These are phyloP conservation scores for Geranium incanum DNA, from an alignment of 441 rosid genomes.

Conservation along the genomic window DNA sequence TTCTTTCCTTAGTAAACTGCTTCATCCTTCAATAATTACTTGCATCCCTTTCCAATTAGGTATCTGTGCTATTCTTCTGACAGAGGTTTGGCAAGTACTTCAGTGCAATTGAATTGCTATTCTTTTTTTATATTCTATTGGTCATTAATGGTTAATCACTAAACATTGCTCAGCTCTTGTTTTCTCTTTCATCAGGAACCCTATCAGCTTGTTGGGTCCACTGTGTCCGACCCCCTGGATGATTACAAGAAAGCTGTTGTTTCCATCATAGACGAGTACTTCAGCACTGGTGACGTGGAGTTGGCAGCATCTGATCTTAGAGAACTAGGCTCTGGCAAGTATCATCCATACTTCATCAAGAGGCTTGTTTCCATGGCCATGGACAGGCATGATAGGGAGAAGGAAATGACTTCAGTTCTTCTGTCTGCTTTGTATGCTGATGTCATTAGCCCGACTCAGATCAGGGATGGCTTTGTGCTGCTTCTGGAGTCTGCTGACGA, in stretches of 20 bases:
- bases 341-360: conserved; percentile 88
- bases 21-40: not conserved
- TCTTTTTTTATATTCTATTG: not conserved
- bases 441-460: conserved; percentile 78
- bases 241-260: conserved; percentile 87
- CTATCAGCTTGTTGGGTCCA: conserved; percentile 75
- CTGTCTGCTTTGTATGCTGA: conserved; percentile 86
- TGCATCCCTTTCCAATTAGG: not conserved
- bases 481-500: conserved; percentile 97
- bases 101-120: not conserved
- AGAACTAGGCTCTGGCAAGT: conserved; percentile 84
- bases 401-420: conserved; percentile 97
- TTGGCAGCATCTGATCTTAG: conserved; percentile 83
- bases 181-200: conserved; percentile 53
- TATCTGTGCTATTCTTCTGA: not conserved
- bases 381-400: conserved; percentile 99
- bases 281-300: conserved; percentile 81
- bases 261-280: conserved; percentile 80
- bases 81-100: not conserved
- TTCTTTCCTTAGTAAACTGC: not conserved
- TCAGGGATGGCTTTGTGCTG: conserved; percentile 90
- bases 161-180: conserved; percentile 1
- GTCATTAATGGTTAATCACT: not conserved
- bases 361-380: conserved; percentile 92
- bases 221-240: conserved; percentile 84